Evolutionary conservation across 2,329 filamentous ascomycete species (phyloP), one percentile per base, ranked within the genome.

Genomic region (Diaporthe capsici): DNA sequence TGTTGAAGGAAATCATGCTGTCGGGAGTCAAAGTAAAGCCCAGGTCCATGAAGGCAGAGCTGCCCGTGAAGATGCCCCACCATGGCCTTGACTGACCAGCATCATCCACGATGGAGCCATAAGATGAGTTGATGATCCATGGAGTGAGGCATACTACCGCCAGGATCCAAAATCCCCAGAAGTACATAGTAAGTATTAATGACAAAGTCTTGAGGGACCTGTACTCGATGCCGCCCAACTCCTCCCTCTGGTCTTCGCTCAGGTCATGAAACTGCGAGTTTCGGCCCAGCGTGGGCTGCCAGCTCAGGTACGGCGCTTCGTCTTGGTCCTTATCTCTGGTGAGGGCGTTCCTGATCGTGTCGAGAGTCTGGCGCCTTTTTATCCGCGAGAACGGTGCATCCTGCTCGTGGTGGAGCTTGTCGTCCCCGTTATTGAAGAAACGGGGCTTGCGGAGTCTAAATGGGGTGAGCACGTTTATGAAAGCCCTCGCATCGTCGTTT

Each of bases 141-240:
- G 95, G 94, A 4, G 95, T 81, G 17, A 98, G 84, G 79, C 92
- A 92, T 39, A 95, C 82, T 51, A 97, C 85, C 0, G 93, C 95
- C 4, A 98, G 87, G 2, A 96, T 80, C 80, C 95, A 94, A 80
- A 98, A 98, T 0, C 93, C 92, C 82, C 95, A 90, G 81, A 94
- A 98, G 84, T 98, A 99, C 10, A 86, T 86, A 4, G 94, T 88
- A 28, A 98, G 87, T 42, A 98, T 92, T 39, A 95, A 82, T 1
- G 94, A 94, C 65, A 99, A 86, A 2, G 95, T 95, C 83, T 98
- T 97, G 76, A 99, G 84, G 0, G 96, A 94, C 8, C 97, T 93
- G 81, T 99, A 99, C 83, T 99, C 97, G 78, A 99, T 98, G 28
- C 97, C 97, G 15, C 97, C 97, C 3, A 99, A 86, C 84, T 99